Base-by-base conservation (phyloP, 495 filamentous ascomycete genomes). In the Cryomyces minteri region DNA sequence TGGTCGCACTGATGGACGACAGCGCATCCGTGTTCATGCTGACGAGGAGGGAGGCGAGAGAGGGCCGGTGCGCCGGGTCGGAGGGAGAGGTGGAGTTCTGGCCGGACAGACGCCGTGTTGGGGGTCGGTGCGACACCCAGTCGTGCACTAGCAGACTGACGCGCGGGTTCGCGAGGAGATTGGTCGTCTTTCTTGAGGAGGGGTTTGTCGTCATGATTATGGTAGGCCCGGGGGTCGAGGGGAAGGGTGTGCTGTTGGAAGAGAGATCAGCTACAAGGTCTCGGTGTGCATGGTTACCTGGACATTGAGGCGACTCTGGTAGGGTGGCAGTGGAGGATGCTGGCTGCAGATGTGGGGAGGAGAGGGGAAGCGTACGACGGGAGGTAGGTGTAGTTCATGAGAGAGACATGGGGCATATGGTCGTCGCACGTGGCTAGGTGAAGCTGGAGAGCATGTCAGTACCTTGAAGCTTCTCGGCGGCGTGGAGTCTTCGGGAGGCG, bases 311-410 rank as follows among this genome's bases (percentile, higher is more conserved):
- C 18, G 18, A 25, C 18, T 25, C 18, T 25, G 18, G 18, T 25
- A 25, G 18, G 18, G 18, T 25, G 18, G 2, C 1, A 25, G 18
- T 25, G 18, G 18, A 25, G 18, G 18, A 2, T 25, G 18, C 18
- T 25, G 18, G 18, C 18, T 25, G 18, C 18, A 47, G 12, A 49
- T 56, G 43, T 47, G 46, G 28, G 49, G 51, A 1, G 32, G 75
- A 72, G 64, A 77, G 88, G 12, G 86, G 84, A 2, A 25, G 18
- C 18, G 18, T 25, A 25, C 0, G 72, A 75, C 12, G 88, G 81
- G 44, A 98, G 82, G 67, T 94, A 98, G 56, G 90, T 95, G 68
- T 95, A 98, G 66, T 93, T 94, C 90, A 98, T 98, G 51, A 98
- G 77, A 29, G 84, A 88, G 58, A 96, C 82, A 65, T 98, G 90